Evolutionary conservation across 139 green algal genomes (phyloP), one percentile per base, ranked within the genome.

Genomic region (Asterochloris sp.): DNA sequence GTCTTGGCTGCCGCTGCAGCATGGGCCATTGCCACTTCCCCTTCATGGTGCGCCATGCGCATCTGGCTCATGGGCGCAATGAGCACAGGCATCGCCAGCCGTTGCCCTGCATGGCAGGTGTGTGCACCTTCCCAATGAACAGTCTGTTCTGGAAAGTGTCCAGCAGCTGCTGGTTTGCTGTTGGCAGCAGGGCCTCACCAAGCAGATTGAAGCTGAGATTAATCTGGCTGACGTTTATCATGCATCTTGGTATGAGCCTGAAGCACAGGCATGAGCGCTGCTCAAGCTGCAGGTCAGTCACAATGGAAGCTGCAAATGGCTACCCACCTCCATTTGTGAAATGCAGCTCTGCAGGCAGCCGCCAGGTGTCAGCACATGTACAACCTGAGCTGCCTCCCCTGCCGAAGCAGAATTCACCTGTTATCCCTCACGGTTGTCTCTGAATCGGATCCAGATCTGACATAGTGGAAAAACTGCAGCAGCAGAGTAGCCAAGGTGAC

Each of bases 41-140:
- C 89, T 0, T 92, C 92, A 12, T 88, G 78, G 77, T 96, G 86
- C 12, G 90, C 91, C 89, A 98, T 90, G 26, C 88, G 83, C 82
- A 96, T 92, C 89, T 94, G 94, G 29, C 94, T 94, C 88, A 97
- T 97, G 26, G 94, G 94, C 4, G 94, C 94, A 15, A 98, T 87
- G 76, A 95, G 85, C 68, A 97, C 87, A 13, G 94, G 94, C 66
- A 91, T 86, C 11, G 71, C 71, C 11, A 90, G 82, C 28, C 78
- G 61, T 66, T 89, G 86, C 69, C 91, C 90, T 94, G 85, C 61
- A 73, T 14, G 27, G 11, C 47, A 73, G 21, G 26, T 10, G 38
- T 10, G n/a, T 19, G 47, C 61, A 21, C 15, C 23, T 60, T 71
- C 0, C 12, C 17, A 15, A 54, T 38, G 13, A 13, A 38, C 11